Evolutionary conservation across 805 yeast species (phyloP).

Genomic region (Metschnikowia reukaufii): DNA sequence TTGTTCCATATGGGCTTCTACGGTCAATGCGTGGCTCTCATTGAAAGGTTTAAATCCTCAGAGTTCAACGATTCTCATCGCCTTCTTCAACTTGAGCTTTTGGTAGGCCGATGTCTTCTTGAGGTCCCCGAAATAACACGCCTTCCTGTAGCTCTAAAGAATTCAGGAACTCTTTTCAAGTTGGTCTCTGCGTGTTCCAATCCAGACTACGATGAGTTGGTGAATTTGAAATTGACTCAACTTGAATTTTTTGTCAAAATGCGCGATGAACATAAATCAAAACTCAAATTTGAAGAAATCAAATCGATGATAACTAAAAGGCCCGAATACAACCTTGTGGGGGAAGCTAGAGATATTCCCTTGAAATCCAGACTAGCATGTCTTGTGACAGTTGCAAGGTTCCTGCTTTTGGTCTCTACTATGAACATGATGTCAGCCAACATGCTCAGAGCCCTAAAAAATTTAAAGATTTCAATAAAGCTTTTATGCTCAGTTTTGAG

Average conservation of each 20-base stretch:
- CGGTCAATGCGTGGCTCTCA: neutral
- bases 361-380: constrained; percentile 26
- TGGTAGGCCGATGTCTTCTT: constrained; percentile 9
- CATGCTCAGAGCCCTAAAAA: constrained; percentile 32
- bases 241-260: constrained; percentile 27
- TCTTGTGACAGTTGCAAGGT: constrained; percentile 32
- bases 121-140: constrained; percentile 5
- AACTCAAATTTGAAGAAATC: constrained; percentile 25
- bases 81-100: constrained; percentile 3
- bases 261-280: constrained; percentile 22
- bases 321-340: constrained; percentile 29
- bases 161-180: constrained; percentile 13
- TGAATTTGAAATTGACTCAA: constrained; percentile 27
- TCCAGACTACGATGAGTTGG: neutral
- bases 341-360: constrained; percentile 10
- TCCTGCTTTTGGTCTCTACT: constrained; percentile 33
- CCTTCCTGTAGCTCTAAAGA: constrained; percentile 20
- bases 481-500: constrained; percentile 54
- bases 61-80: neutral
- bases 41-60: constrained; percentile 1
- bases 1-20: constrained; percentile 11
- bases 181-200: neutral
- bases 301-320: constrained; percentile 25
- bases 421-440: constrained; percentile 22
- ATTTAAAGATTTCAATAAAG: constrained; percentile 50